Base-by-base conservation (phyloP, 2,329 filamentous ascomycete species). In the Cladosporium phlei region DNA sequence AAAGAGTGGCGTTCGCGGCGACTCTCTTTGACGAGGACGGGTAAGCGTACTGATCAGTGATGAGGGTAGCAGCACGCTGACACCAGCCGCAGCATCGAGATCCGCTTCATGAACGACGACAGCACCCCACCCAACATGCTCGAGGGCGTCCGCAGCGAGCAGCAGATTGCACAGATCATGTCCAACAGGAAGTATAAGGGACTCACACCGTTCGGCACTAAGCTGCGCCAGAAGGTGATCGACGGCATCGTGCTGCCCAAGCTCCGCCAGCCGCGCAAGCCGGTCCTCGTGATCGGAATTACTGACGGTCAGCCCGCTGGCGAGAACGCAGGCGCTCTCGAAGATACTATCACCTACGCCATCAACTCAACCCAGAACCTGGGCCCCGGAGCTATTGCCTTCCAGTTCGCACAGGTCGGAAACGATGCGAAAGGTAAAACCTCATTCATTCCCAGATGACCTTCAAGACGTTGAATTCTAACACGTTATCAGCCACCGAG, bases 1-100 rank as follows among this genome's bases (percentile, higher is more conserved):
- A 76, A 38, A 76, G 79, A 40, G 80, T 83, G 43, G 76, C 80
- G 16, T 82, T 75, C 48, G 80, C 80, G 6, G 79, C 81, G 3
- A 80, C 80, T 2, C 73, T 84, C n/a, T 86, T 86, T 57, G 82
- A 86, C 53, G 71, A 79, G 25, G 82, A 86, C 57, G 82, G 82
- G 42, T 45, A 35, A 16, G 42, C 5, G 2, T 17, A 5, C 6
- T 22, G 32, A n/a, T 16, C 14, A 10, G 7, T 2, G 14, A 17
- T 12, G 1, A 16, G 3, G 6, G 16, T n/a, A 3, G 12, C 8
- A 20, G 16, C 11, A 12, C 16, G n/a, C 22, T 45, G 9, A 45
- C 24, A 12, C 1, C 2, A 6, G 22, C 2, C 22, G 9, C n/a
- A 45, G 42, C 28, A 82, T 86, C 52, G 77, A 77, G 21, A 67